Evolutionary conservation across 1,284 basidiomycete genomes (phyloP).

Genomic region (Heliocybe sulcata): DNA sequence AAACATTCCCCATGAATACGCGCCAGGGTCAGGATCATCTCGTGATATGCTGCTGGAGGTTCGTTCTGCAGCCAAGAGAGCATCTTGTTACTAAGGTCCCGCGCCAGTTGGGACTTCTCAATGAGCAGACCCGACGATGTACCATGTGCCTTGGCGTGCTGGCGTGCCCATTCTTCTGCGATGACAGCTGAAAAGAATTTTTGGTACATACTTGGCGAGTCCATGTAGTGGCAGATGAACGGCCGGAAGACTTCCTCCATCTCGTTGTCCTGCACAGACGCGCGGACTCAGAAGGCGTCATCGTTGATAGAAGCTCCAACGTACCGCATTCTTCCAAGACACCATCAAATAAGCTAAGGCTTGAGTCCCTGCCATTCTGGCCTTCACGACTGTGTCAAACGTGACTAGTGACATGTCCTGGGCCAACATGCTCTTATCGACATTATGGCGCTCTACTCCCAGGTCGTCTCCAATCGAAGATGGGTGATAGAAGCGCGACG

Average conservation of each 20-base stretch:
- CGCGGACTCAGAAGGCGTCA: too few relatives aligned
- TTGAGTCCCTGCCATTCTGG: conserved; percentile 75
- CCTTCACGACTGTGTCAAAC: conserved; percentile 75
- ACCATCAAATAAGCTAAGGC: conserved; percentile 74
- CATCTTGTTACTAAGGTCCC: conserved; percentile 59
- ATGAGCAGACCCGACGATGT: conserved; percentile 33
- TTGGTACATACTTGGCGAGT: conserved; percentile 88
- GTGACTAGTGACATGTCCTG: conserved; percentile 88
- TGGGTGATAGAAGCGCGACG: conserved; percentile 66
- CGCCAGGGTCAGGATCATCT: conserved; percentile 81
- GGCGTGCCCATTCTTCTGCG: conserved; percentile 90
- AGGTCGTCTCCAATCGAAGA: conserved; percentile 29
- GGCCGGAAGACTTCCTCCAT: conserved; percentile 60
- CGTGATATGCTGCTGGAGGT: conserved; percentile 81
- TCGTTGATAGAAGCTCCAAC: conserved; percentile 9
- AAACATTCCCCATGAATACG: conserved; percentile 81
- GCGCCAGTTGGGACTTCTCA: conserved; percentile 52
- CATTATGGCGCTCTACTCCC: conserved; percentile 73
- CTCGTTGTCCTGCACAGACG: background rate
- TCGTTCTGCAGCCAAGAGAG: conserved; percentile 69
- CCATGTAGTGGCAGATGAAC: conserved; percentile 73
- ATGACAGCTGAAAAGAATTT: conserved; percentile 82
- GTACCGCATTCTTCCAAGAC: conserved; percentile 58
- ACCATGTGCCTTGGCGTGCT: conserved; percentile 30
- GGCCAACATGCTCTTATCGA: conserved; percentile 93